Conservation (phyloP, 140 eudicot genomes). For the Stevia rebaudiana region DNA sequence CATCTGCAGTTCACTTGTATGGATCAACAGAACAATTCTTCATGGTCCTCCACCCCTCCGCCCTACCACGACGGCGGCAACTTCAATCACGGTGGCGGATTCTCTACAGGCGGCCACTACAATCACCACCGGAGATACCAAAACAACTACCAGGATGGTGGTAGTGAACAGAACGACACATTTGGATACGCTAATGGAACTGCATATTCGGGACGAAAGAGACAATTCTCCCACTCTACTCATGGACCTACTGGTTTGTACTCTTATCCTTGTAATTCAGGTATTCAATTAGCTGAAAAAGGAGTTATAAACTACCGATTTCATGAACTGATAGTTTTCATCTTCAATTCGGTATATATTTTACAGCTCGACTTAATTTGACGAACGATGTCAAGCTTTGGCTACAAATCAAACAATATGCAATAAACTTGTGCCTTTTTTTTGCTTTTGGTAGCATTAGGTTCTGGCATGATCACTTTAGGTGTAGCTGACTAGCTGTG, state of each 20-base stretch:
- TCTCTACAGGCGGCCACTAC: constrained; percentile 21
- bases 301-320: background rate
- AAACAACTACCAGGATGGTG: constrained; percentile 24
- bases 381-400: background rate
- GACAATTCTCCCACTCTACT: constrained; percentile 27
- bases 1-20: constrained; percentile 7
- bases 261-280: background rate
- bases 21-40: constrained; percentile 24
- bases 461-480: background rate
- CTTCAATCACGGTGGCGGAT: constrained; percentile 23
- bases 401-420: constrained; percentile 1
- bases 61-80: constrained; percentile 25
- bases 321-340: background rate
- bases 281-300: background rate
- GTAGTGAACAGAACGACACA: constrained; percentile 28
- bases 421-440: background rate
- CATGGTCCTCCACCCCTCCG: constrained; percentile 30
- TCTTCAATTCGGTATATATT: background rate
- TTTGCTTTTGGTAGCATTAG: background rate
- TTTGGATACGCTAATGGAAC: constrained; percentile 15
- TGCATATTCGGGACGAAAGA: constrained; percentile 39
- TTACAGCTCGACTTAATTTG: background rate
- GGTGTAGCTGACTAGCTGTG: background rate
- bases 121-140: constrained; percentile 24
- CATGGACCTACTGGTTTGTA: constrained; percentile 23